Percentiles rank a stretch among this genome's conserved stretches.
phyloP scores from a whole-genome alignment of 495 filamentous ascomycete species.

The Haplographium delicatum region DNA sequence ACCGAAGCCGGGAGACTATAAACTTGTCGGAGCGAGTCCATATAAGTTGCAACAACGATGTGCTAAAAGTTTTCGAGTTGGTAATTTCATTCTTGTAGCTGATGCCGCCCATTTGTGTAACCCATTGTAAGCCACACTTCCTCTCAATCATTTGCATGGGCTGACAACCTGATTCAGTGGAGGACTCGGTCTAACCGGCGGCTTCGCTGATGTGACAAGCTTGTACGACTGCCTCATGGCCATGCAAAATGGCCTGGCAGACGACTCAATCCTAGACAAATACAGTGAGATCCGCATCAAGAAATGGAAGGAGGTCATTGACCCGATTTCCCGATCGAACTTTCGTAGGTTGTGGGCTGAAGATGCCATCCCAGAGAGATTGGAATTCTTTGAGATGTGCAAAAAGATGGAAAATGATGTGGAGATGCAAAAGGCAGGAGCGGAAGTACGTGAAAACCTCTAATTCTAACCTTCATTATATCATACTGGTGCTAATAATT shows the following conservation, averaged over 20 bases:
- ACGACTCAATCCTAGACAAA: constrained; percentile 50
- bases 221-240: constrained; percentile 55
- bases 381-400: constrained; percentile 31
- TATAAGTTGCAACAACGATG: constrained; percentile 60
- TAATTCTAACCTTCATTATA: not conserved
- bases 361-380: constrained; percentile 30
- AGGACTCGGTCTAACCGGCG: constrained; percentile 56
- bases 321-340: constrained; percentile 52
- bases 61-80: constrained; percentile 49
- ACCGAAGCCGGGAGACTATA: constrained; percentile 53
- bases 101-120: constrained; percentile 58
- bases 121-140: constrained; percentile 29
- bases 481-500: not conserved
- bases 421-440: constrained; percentile 25
- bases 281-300: constrained; percentile 52
- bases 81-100: constrained; percentile 51
- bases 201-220: constrained; percentile 53
- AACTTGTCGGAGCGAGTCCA: constrained; percentile 47
- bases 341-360: constrained; percentile 37
- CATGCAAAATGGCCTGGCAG: constrained; percentile 47
- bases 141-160: too few relatives aligned
- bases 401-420: constrained; percentile 26
- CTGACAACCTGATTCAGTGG: constrained; percentile 27
- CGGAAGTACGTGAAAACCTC: not conserved
- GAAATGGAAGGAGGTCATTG: constrained; percentile 51